A percentile compares a stretch with the other conserved stretches of the same genome.
These are phyloP conservation scores for Nannochloris sp. DNA, from an alignment of 139 green algal genomes.

Conservation along the genomic window DNA sequence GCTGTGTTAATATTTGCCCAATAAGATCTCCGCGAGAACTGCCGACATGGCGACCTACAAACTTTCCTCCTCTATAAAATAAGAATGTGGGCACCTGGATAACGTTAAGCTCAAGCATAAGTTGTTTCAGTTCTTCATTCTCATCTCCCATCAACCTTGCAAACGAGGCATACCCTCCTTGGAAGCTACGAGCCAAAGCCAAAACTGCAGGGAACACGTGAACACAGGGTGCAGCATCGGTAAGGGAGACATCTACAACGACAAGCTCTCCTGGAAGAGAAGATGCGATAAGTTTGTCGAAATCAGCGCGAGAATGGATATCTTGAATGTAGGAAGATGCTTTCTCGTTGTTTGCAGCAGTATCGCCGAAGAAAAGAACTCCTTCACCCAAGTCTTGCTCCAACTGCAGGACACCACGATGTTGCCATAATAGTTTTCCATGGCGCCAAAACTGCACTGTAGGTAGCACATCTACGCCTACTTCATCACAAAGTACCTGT, in stretches of 20 bases:
- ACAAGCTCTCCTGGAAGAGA: conserved; percentile 20
- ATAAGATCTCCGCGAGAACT: conserved; percentile 72
- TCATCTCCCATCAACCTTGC: conserved; percentile 46
- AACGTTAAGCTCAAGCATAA: conserved; percentile 28
- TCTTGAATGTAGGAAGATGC: conserved; percentile 51
- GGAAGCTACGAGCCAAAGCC: conserved; percentile 59
- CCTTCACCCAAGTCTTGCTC: conserved; percentile 59
- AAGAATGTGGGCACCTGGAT: conserved; percentile 76
- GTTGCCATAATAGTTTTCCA: conserved; percentile 68
- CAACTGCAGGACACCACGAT: conserved; percentile 50
- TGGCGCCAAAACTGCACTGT: conserved; percentile 71
- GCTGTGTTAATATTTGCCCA: conserved; percentile 63
- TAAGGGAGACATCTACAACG: conserved; percentile 37
- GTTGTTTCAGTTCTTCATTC: conserved; percentile 11
- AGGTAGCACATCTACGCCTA: conserved; percentile 65
- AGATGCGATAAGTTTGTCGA: conserved; percentile 39
- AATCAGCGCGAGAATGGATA: conserved; percentile 31
- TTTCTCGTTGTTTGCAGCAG: conserved; percentile 40
- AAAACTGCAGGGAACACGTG: conserved; percentile 74
- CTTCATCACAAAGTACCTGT: conserved; percentile 40
- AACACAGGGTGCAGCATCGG: conserved; percentile 33
- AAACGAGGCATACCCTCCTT: conserved; percentile 45
- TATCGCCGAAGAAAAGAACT: conserved; percentile 61
- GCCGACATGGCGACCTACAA: conserved; percentile 67
- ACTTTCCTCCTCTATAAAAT: conserved; percentile 64